Evolutionary conservation across 352 stramenopile species (phyloP).

Genomic region (Phytophthora palmivora): DNA sequence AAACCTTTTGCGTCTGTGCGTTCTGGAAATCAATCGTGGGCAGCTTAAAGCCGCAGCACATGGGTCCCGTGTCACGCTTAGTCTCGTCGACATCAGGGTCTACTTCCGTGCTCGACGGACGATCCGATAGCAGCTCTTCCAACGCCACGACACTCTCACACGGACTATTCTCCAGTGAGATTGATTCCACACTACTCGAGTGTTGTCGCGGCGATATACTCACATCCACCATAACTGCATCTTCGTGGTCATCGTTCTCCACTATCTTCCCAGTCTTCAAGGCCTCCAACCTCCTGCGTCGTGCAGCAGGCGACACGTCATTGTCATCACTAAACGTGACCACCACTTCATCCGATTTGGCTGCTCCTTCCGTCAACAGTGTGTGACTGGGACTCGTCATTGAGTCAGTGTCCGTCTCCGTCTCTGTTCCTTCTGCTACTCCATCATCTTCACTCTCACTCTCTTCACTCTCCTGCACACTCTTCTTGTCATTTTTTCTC

Average conservation of each 20-base stretch:
- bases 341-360: constrained; percentile 19
- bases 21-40: constrained; percentile 72
- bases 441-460: constrained; percentile 30
- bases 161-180: constrained; percentile 54
- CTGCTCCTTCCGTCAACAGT: constrained; percentile 17
- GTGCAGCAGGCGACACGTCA: constrained; percentile 29
- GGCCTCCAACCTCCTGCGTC: constrained; percentile 28
- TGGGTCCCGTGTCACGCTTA: constrained; percentile 29
- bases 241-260: constrained; percentile 8
- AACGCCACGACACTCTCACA: constrained; percentile 60
- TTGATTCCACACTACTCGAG: constrained; percentile 38
- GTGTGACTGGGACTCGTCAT: constrained; percentile 25
- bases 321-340: constrained; percentile 33
- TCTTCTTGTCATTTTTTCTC: constrained; percentile 27
- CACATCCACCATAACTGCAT: constrained; percentile 26
- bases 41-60: constrained; percentile 54
- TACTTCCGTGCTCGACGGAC: constrained; percentile 20
- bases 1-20: constrained; percentile 79
- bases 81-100: constrained; percentile 24
- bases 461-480: constrained; percentile 8
- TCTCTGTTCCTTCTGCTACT: constrained; percentile 38
- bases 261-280: constrained; percentile 12
- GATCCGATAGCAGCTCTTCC: constrained; percentile 52
- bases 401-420: constrained; percentile 46
- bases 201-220: constrained; percentile 11